Evolutionary conservation across 176 grass and related monocot genomes (phyloP), one percentile per base, ranked within the genome.

Genomic region (Elaeis guineensis): DNA sequence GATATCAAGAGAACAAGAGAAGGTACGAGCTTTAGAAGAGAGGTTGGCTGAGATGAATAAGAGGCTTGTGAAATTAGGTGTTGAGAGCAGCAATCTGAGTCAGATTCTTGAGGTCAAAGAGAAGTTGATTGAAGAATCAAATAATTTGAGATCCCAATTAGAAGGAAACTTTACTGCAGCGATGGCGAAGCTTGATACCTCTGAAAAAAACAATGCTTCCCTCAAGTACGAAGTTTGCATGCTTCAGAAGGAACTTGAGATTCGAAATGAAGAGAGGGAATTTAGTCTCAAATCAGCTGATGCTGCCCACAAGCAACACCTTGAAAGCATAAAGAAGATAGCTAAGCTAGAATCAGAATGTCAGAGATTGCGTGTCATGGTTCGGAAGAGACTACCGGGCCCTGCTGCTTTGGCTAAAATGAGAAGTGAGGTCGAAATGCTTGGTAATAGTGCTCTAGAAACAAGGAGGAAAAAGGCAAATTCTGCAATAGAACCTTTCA

Each of bases 201-300:
- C 80, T 1, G 84, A 97, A 74, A 89, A 72, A 68, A 52, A 66
- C 48, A 91, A 91, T 61, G 80, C 93, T 72, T 89, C 93, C 71
- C 72, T 91, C 61, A 81, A 67, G 51, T 97, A 97, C 61, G 93
- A 97, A 66, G 84, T 91, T 64, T 97, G 84, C 74, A 85, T 97
- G 76, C 75, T 91, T 78, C 84, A 91, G 69, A 91, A 97, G 64
- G 87, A 97, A 79, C 81, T 89, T 70, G 93, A 97, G 63, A 91
- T 97, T 85, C 75, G 84, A 72, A 91, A 78, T 17, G 84, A 89
- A 57, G 93, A 97, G 69, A 85, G 84, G 56, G 86, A 89, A 51
- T 85, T 85, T 75, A 90, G 79, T 68, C 75, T 87, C 51, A 91
- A 87, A 83, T 91, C 93, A 63, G 84, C 87, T 69, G 79, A 88